Conservation (phyloP, 257 asterid genomes). For the Solanum arcanum region DNA sequence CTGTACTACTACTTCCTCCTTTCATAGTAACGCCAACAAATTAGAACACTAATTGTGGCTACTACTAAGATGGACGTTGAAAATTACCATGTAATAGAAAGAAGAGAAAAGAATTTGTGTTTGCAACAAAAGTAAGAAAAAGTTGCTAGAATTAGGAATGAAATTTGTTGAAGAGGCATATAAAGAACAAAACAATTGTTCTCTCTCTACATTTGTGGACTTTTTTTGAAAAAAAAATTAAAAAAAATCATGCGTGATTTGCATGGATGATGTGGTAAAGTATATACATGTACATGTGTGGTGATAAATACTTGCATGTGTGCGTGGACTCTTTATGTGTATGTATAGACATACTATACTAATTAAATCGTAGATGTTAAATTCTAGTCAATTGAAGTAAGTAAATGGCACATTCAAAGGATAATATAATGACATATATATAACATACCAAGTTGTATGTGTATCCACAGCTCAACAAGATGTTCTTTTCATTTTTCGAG, state of each 20-base stretch:
- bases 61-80: neutral
- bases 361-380: neutral
- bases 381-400: neutral
- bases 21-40: neutral
- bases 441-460: neutral
- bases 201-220: constrained; percentile 13
- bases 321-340: neutral
- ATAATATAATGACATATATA: neutral
- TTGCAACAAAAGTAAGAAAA: constrained; percentile 20
- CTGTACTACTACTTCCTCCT: constrained; percentile 12
- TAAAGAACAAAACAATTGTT: constrained; percentile 26
- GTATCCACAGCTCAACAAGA: neutral
- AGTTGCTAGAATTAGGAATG: constrained; percentile 84
- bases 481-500: neutral
- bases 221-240: neutral
- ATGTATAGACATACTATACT: neutral
- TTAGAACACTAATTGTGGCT: neutral
- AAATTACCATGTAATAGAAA: neutral
- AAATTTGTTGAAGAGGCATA: constrained; percentile 37
- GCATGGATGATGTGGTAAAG: constrained; percentile 7
- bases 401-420: neutral
- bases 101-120: neutral
- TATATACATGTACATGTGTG: constrained; percentile 5
- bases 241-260: neutral
- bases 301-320: neutral